Evolutionary conservation across 2,329 filamentous ascomycete genomes (phyloP).

Genomic region (Sporothrix curviconia): DNA sequence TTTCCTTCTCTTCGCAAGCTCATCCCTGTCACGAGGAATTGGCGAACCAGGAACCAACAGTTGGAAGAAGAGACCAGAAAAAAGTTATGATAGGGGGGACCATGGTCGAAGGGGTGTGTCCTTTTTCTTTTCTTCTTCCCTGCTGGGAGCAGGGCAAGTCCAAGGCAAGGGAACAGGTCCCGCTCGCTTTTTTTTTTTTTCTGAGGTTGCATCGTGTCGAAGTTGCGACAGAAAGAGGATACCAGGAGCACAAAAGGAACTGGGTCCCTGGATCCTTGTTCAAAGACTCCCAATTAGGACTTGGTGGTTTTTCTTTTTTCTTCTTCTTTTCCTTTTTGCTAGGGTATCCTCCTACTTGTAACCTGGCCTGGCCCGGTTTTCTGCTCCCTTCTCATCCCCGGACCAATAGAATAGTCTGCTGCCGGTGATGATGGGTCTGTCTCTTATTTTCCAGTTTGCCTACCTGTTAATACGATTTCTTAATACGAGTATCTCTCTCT

Average conservation of each 20-base stretch:
- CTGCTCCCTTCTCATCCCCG: not conserved
- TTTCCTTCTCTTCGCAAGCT: not conserved
- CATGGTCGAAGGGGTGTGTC: too few species aligned
- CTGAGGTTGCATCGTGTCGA: conserved; percentile 12
- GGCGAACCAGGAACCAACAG: conserved; percentile 4
- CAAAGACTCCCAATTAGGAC: not conserved
- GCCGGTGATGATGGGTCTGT: not conserved
- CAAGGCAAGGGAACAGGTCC: too few species aligned
- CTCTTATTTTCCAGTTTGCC: not conserved
- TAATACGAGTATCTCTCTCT: not conserved
- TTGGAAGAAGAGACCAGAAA: not conserved
- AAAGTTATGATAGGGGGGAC: not conserved
- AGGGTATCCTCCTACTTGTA: conserved; percentile 5
- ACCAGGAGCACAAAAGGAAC: not conserved
- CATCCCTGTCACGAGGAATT: conserved; percentile 8
- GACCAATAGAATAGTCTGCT: conserved; percentile 7
- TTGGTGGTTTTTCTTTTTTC: not conserved
- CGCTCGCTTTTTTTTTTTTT: not conserved
- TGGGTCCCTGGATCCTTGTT: not conserved
- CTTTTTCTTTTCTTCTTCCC: not conserved
- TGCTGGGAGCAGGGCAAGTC: too few species aligned
- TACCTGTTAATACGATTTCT: not conserved
- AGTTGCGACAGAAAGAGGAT: not conserved
- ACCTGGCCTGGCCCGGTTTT: not conserved
- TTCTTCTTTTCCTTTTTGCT: not conserved